phyloP scores from a whole-genome alignment of 164 flowering plant species.

The Umbellularia californica region DNA sequence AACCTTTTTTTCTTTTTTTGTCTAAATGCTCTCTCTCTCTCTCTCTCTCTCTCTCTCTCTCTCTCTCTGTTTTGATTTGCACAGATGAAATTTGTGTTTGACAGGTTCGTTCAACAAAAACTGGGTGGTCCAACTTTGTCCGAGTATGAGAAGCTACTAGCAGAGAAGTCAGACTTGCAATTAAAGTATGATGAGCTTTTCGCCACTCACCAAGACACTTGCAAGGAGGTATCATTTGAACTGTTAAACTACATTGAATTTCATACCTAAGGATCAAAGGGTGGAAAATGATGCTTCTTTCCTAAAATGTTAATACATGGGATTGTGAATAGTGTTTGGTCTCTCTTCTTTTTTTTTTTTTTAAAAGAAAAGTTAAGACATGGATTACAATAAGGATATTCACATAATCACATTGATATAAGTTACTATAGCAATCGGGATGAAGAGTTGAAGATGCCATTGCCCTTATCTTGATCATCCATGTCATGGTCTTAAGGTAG shows the following conservation, averaged over 20 bases:
- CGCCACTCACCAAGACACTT: slow-evolving; percentile 48
- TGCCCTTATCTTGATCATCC: background rate
- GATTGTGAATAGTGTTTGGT: too few species aligned
- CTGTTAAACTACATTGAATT: background rate
- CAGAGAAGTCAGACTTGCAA: slow-evolving; percentile 67
- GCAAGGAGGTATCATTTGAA: slow-evolving; percentile 54
- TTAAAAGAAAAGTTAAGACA: background rate
- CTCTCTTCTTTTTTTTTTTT: too few species aligned
- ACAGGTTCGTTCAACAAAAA: slow-evolving; percentile 77
- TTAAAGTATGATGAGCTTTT: slow-evolving; percentile 61
- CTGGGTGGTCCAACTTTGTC: slow-evolving; percentile 69
- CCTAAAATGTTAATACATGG: background rate
- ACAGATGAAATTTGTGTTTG: background rate
- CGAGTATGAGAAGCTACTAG: slow-evolving; percentile 79
- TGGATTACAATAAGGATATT: background rate
- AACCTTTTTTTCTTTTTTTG: too few species aligned
- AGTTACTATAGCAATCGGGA: too few species aligned
- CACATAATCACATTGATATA: background rate
- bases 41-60: too few species aligned
- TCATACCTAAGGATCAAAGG: background rate
- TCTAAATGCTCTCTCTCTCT: too few species aligned
- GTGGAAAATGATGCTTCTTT: background rate
- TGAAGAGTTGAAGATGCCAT: background rate
- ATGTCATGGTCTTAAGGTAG: background rate
- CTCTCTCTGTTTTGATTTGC: too few species aligned